Evolutionary conservation across 352 stramenopile genomes (phyloP).

Genomic region (Achlya hypogyna): DNA sequence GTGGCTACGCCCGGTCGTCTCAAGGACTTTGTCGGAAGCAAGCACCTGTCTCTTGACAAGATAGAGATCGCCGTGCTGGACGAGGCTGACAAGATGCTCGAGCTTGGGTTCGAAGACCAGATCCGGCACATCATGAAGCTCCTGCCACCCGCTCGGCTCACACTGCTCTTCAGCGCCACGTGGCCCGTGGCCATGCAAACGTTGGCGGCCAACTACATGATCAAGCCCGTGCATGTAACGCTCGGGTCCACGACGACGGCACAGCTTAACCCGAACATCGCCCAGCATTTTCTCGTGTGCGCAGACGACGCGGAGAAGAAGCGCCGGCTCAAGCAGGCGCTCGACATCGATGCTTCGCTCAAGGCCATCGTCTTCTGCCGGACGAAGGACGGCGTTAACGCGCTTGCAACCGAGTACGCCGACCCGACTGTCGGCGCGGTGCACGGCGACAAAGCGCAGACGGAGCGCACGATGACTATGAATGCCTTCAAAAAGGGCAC

Average conservation of each 20-base stretch:
- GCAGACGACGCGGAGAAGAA: constrained; percentile 64
- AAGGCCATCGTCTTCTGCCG: constrained; percentile 95
- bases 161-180: constrained; percentile 95
- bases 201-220: constrained; percentile 90
- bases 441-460: constrained; percentile 70
- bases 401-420: constrained; percentile 82
- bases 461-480: constrained; percentile 91
- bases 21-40: constrained; percentile 93
- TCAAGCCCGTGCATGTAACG: constrained; percentile 87
- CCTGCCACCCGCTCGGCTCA: constrained; percentile 72
- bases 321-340: constrained; percentile 70
- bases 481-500: constrained; percentile 92
- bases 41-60: constrained; percentile 79
- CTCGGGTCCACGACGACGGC: constrained; percentile 59
- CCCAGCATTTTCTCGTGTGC: constrained; percentile 21
- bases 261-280: constrained; percentile 24
- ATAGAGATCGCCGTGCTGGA: constrained; percentile 90
- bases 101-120: constrained; percentile 97
- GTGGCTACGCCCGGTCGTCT: constrained; percentile 94
- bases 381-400: constrained; percentile 93
- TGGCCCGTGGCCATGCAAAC: constrained; percentile 93
- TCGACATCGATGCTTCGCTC: constrained; percentile 86
- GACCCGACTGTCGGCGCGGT: constrained; percentile 62
- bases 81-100: constrained; percentile 97
- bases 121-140: constrained; percentile 90